Evolutionary conservation across 768 basidiomycete genomes (phyloP).

Genomic region (Calocybe gangraenosa): DNA sequence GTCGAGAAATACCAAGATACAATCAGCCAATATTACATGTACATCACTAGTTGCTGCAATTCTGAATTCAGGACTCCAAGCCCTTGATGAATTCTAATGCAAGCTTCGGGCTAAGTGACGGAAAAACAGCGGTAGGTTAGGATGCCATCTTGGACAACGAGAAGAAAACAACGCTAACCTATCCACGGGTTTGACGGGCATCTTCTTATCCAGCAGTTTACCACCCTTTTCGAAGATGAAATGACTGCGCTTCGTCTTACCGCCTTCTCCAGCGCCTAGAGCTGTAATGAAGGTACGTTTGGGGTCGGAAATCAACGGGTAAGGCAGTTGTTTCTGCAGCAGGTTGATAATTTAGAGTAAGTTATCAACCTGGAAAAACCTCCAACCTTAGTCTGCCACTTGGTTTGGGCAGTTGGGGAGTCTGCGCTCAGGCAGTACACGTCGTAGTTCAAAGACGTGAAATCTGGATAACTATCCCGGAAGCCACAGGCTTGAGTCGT

Average conservation of each 20-base stretch:
- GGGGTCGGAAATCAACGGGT: constrained; percentile 87
- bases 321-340: constrained; percentile 75
- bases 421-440: constrained; percentile 88
- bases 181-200: constrained; percentile 84
- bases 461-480: constrained; percentile 78
- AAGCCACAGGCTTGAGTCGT: constrained; percentile 92
- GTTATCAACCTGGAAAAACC: not conserved
- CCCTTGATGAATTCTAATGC: constrained; percentile 66
- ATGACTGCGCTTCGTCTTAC: constrained; percentile 87
- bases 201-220: constrained; percentile 77
- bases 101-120: constrained; percentile 45
- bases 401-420: constrained; percentile 64
- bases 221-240: constrained; percentile 93
- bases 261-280: constrained; percentile 76
- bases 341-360: not conserved
- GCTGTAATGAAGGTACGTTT: constrained; percentile 73
- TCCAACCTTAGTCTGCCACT: constrained; percentile 83
- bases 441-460: constrained; percentile 59
- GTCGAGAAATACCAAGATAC: constrained; percentile 6
- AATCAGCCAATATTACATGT: constrained; percentile 1
- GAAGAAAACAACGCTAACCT: constrained; percentile 44
- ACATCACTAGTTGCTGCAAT: not conserved
- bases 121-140: too few species aligned
- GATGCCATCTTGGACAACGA: too few species aligned
- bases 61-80: constrained; percentile 14